Conservation (phyloP, 2,329 filamentous ascomycete species). For the Beauveria medogensis region DNA sequence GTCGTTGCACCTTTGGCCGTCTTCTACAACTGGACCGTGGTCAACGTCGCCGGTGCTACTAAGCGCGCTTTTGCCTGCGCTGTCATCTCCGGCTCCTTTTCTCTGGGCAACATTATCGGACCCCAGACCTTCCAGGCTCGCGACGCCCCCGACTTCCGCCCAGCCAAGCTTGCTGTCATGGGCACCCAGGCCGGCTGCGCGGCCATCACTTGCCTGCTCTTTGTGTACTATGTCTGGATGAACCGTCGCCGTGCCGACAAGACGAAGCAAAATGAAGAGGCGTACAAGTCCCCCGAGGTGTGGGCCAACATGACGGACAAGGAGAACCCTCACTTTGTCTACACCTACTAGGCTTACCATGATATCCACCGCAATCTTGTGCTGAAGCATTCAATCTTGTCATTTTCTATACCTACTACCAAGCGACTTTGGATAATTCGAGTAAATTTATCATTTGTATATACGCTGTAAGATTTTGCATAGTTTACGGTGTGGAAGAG, state of each 20-base stretch:
- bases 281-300: conserved; percentile 31
- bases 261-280: conserved; percentile 29
- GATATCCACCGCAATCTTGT: neutral
- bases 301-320: conserved; percentile 46
- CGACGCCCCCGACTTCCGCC: conserved; percentile 44
- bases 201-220: conserved; percentile 33
- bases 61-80: conserved; percentile 44
- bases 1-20: conserved; percentile 37
- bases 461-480: neutral
- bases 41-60: conserved; percentile 43
- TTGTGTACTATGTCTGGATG: conserved; percentile 42
- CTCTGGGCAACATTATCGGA: conserved; percentile 48
- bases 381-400: neutral
- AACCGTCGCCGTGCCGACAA: conserved; percentile 30
- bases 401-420: neutral
- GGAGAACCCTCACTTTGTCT: conserved; percentile 50
- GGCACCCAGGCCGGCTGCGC: conserved; percentile 39
- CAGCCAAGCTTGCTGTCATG: conserved; percentile 47
- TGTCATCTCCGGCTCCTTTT: conserved; percentile 41
- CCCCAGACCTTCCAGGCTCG: conserved; percentile 46
- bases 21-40: conserved; percentile 41
- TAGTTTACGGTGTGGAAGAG: neutral
- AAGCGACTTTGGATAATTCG: neutral
- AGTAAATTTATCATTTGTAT: neutral
- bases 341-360: conserved; percentile 30